Conservation (phyloP, 192 early-diverging fungal species). For the Coemansia furcata region DNA sequence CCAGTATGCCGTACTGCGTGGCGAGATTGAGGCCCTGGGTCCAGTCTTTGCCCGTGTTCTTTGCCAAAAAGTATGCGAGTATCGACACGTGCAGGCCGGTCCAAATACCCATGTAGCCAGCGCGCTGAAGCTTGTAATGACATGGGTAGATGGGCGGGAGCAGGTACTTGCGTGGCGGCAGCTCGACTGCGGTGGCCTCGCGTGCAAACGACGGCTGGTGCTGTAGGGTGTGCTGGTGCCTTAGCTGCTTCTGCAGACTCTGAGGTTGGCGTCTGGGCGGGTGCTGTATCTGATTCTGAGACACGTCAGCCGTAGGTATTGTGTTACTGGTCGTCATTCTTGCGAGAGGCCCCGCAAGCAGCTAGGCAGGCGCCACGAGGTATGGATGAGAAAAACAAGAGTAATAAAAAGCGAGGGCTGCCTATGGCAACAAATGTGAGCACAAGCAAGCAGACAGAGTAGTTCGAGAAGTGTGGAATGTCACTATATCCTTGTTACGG, state of each 20-base stretch:
- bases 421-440: background rate
- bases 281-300: background rate
- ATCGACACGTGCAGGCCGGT: slow-evolving; percentile 35
- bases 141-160: slow-evolving; percentile 51
- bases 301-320: background rate
- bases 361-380: background rate
- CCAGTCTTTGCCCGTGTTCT: slow-evolving; percentile 26
- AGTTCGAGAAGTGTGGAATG: background rate
- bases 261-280: background rate
- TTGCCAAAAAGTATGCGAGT: slow-evolving; percentile 37
- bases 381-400: background rate
- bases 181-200: slow-evolving; percentile 16
- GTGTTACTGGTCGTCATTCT: slow-evolving; percentile 2
- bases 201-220: slow-evolving; percentile 20
- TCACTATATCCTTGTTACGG: background rate
- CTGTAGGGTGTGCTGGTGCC: slow-evolving; percentile 1
- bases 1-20: slow-evolving; percentile 44
- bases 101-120: slow-evolving; percentile 47
- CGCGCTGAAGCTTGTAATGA: slow-evolving; percentile 52
- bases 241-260: background rate
- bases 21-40: slow-evolving; percentile 45
- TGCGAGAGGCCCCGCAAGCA: background rate
- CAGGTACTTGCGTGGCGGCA: slow-evolving; percentile 29
- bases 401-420: background rate
- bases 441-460: background rate